Evolutionary conservation across 2,329 filamentous ascomycete species (phyloP), one percentile per base, ranked within the genome.

Genomic region (Nemania abortiva): DNA sequence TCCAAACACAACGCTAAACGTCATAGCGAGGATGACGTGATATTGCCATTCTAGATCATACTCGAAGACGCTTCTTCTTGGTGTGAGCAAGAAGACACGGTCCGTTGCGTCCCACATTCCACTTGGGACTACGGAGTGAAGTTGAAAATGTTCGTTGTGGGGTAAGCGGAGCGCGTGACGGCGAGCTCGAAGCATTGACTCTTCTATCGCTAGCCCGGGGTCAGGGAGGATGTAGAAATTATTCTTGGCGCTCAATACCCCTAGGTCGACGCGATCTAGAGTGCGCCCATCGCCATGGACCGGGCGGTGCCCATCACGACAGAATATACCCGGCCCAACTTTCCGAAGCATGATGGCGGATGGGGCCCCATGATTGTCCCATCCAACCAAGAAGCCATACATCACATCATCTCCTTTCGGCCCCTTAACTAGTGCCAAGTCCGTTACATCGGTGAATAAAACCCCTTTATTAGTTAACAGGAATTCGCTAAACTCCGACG

Each of bases 381-480:
- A 15, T 11, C 39, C 60, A 5, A 55, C 6, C 10, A 45, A 49
- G 9, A 49, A 55, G 9, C n/a, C 27, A 47, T 63, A 63, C 1
- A 49, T 3, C 13, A 15, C 13, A 42, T 10, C 13, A 11, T 10
- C 31, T 34, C 31, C 31, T 34, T 9, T 42, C 6, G 31, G 31
- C 9, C 31, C 31, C 31, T 34, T 34, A 5, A 34, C 9, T 5
- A 34, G 31, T 34, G 31, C 31, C 31, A 34, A 9, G 31, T 34
- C 31, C 5, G 31, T 15, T 49, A 45, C 27, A 7, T 22, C 10
- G n/a, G 53, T 57, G 53, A 64, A 64, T 18, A 39, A 50, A 20
- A 64, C 42, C 6, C 61, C 61, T 39, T 64, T 64, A 7, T 64
- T 64, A 9, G 61, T 64, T 29, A 52, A 15, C 20, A 29, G 11